Conservation (phyloP, 2,329 filamentous ascomycete species). For the Dendrostoma leiphaemia region DNA sequence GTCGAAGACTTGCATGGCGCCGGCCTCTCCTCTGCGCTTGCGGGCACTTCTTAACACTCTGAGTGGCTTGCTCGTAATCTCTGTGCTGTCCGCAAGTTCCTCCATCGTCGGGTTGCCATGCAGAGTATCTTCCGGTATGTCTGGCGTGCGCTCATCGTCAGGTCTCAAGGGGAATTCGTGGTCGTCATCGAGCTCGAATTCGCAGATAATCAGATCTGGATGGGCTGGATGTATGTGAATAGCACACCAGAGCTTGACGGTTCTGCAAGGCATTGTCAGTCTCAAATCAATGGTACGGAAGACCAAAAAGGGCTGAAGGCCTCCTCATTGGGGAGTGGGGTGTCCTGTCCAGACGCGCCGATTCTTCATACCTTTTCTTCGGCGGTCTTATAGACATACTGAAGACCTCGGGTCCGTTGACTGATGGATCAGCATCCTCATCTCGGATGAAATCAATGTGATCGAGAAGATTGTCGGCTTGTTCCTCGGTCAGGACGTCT, state of each 20-base stretch:
- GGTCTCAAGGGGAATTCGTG: conserved; percentile 65
- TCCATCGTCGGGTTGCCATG: conserved; percentile 69
- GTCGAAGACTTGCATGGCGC: conserved; percentile 86
- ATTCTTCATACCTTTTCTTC: conserved; percentile 39
- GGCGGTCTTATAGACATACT: conserved; percentile 69
- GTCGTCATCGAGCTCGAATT: conserved; percentile 86
- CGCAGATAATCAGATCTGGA: conserved; percentile 74
- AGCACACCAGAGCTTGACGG: conserved; percentile 80
- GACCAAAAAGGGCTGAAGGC: too few relatives aligned
- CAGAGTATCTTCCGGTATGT: conserved; percentile 71
- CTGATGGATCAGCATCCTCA: conserved; percentile 70
- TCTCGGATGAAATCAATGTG: conserved; percentile 87
- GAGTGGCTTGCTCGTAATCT: conserved; percentile 73
- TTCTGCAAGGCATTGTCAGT: conserved; percentile 31
- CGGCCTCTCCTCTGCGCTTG: conserved; percentile 73
- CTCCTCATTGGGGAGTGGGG: background rate
- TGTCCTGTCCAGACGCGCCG: background rate
- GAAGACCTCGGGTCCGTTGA: conserved; percentile 84
- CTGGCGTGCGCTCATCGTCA: conserved; percentile 55
- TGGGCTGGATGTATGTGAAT: conserved; percentile 72
- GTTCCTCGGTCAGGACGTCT: conserved; percentile 81
- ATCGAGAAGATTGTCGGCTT: conserved; percentile 78
- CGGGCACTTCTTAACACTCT: conserved; percentile 72
- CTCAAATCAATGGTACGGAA: background rate
- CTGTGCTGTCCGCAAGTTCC: conserved; percentile 73